Evolutionary conservation across 1,284 basidiomycete genomes (phyloP), one percentile per base, ranked within the genome.

Genomic region (Heterobasidion annosum): DNA sequence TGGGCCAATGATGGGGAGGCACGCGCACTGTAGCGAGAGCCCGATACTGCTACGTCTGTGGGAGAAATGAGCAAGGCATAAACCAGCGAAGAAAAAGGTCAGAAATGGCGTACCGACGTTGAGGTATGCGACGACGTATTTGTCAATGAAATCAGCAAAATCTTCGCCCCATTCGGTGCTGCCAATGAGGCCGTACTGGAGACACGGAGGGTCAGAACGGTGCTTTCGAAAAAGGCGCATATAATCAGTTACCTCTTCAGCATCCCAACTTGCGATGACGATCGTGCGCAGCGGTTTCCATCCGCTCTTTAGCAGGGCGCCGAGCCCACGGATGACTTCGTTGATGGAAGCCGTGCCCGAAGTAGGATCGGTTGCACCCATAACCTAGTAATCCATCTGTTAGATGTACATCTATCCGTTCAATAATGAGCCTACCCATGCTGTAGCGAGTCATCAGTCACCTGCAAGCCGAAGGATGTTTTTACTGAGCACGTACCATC

Each of bases 201-300:
- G 35, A 25, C 4, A n/a, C 4, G 37, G 56, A 13, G 34, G 19
- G 25, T 42, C 40, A 45, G 45, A n/a, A 35, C 12, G 7, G 2
- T 7, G 15, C 8, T 50, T 35, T 34, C 8, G 7, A n/a, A 12
- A 8, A 46, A 3, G n/a, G 7, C 8, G 16, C 10, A 2, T 32
- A 34, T 8, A 15, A 16, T 37, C 1, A 59, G 65, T 46, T 48
- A 85, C 83, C 77, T 94, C 95, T 71, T 98, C 94, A 0, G 83
- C 95, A 68, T 96, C 93, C 93, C 92, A 97, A 59, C 84, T 89
- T 3, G 90, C 92, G 52, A 98, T 76, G n/a, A 96, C 70, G 62
- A 96, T 83, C 15, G 91, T 95, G 55, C 94, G 76, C 43, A 94
- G 71, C 3, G 95, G 95, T 63, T 83, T 89, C 95, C 95, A 98